Evolutionary conservation across 208 protist species (phyloP).

Genomic region (Leishmania gerbilli): DNA sequence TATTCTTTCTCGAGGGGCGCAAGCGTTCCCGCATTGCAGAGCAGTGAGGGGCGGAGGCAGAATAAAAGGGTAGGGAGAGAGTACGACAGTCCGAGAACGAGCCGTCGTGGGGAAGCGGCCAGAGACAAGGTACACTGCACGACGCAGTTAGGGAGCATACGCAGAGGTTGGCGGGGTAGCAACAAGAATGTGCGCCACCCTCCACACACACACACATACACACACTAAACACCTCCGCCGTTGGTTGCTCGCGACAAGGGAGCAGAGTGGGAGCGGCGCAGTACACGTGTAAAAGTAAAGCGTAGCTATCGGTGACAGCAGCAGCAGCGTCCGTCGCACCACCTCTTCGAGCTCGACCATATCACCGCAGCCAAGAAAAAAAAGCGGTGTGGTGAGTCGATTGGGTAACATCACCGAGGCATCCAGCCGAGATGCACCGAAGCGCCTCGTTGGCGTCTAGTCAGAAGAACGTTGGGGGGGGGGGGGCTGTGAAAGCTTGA

Average conservation of each 20-base stretch:
- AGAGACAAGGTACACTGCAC: background rate
- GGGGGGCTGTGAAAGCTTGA: background rate
- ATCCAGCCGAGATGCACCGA: background rate
- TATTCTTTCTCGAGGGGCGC: background rate
- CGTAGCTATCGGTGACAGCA: background rate
- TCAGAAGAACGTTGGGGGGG: background rate
- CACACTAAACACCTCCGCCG: background rate
- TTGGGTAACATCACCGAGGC: too few species aligned
- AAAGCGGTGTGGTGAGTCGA: background rate
- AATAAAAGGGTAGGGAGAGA: slow-evolving; percentile 1
- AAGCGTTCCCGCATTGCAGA: background rate
- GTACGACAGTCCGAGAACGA: background rate
- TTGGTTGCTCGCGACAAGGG: background rate
- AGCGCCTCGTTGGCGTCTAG: background rate
- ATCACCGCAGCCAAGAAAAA: background rate
- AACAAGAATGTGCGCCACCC: background rate
- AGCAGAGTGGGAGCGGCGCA: background rate
- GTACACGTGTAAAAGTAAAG: background rate
- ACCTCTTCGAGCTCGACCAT: background rate
- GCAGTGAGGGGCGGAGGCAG: background rate
- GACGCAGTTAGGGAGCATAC: background rate
- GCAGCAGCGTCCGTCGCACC: background rate
- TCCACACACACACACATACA: too few species aligned
- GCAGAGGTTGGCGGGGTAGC: background rate
- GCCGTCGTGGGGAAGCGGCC: background rate